Evolutionary conservation across 108 stramenopile species (phyloP).

Genomic region (Skeletonema marinoi): DNA sequence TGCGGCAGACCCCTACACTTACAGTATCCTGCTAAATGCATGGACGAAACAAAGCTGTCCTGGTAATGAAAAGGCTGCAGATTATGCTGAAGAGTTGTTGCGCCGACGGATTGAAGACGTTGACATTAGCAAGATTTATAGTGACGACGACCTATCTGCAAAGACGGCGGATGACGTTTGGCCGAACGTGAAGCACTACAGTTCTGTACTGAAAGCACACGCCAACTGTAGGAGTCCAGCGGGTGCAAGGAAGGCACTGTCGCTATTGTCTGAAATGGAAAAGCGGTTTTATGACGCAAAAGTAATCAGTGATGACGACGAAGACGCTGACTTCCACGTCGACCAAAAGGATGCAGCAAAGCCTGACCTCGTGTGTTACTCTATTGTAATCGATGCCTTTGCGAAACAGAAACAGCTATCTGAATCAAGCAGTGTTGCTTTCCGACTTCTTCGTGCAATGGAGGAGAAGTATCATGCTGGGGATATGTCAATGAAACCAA

Average conservation of each 20-base stretch:
- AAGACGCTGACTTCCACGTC: slow-evolving; percentile 14
- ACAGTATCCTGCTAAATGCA: slow-evolving; percentile 45
- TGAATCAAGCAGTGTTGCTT: slow-evolving; percentile 32
- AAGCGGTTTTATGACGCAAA: slow-evolving; percentile 23
- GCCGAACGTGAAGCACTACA: slow-evolving; percentile 50
- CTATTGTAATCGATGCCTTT: slow-evolving; percentile 50
- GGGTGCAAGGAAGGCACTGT: slow-evolving; percentile 49
- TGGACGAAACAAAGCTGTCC: slow-evolving; percentile 38
- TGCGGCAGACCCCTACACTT: slow-evolving; percentile 40
- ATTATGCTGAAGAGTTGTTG: slow-evolving; percentile 40
- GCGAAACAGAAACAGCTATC: slow-evolving; percentile 45
- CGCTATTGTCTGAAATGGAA: slow-evolving; percentile 51
- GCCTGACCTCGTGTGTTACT: slow-evolving; percentile 52
- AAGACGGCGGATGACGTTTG: slow-evolving; percentile 14
- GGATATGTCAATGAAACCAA: slow-evolving; percentile 50
- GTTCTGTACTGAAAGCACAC: slow-evolving; percentile 52
- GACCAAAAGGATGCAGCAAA: slow-evolving; percentile 50
- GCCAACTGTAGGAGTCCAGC: slow-evolving; percentile 46
- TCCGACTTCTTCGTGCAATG: slow-evolving; percentile 25
- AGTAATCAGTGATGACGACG: slow-evolving; percentile 9
- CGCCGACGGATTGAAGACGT: slow-evolving; percentile 38
- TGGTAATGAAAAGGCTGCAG: slow-evolving; percentile 45
- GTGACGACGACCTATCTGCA: neutral
- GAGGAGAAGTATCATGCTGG: slow-evolving; percentile 41
- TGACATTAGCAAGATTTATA: slow-evolving; percentile 12